Base-by-base conservation (phyloP, 768 basidiomycete species). In the Lactarius pseudohatsudake region DNA sequence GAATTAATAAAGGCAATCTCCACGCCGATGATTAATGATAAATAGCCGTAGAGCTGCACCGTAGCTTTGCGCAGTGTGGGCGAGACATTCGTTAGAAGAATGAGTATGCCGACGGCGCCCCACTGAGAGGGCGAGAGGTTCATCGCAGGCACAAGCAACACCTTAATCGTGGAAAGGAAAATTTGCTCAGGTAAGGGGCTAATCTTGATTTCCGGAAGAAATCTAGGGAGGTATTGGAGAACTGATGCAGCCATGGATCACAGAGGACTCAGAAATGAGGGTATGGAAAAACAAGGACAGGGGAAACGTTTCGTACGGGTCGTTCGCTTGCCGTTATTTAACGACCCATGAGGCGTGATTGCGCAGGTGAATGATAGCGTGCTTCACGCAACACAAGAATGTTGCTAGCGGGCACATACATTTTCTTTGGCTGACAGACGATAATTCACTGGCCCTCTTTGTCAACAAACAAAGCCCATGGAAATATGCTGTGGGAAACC, bases 11-110 rank as follows among this genome's bases (percentile, higher is more conserved):
- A 32, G 4, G 66, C 61, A 32, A 67, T 59, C 28, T 63, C 61
- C 2, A 32, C 26, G 7, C 61, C 65, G 15, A 66, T 53, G 20
- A 62, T 32, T 1, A 62, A 20, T 9, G 65, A 43, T 11, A 67
- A 32, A 57, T 59, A 59, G 22, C 66, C 57, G 20, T 59, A 63
- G 22, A 62, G 47, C 13, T 66, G 57, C 13, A 20, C 6, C 0
- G 61, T 62, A 53, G 57, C 61, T 18, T 66, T 62, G 45, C 65
- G 65, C 40, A 63, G 32, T n/a, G 50, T 26, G 22, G 65, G 47
- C 18, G 57, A 66, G 26, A 20, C 2, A 28, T 67, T 67, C 34
- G 61, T 59, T 32, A 63, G 26, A 1, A 67, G 57, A 32, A 67
- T 54, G 10, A 66, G 57, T 15, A n/a, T 36, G 43, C 60, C 43